Evolutionary conservation across 2,329 filamentous ascomycete species (phyloP).

Genomic region (Colletotrichum caudatum): DNA sequence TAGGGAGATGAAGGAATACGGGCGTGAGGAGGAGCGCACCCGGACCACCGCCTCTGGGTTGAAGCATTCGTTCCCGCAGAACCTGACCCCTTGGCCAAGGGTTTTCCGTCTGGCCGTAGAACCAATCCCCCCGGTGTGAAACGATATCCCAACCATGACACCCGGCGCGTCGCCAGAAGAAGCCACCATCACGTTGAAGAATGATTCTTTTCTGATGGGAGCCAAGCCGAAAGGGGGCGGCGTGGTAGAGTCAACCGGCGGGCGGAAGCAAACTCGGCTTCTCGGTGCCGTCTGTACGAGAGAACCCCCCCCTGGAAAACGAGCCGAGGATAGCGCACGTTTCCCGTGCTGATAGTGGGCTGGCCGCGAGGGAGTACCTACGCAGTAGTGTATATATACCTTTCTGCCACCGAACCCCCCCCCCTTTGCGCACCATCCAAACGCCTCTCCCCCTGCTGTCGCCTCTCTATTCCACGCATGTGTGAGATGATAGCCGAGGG

Average conservation of each 20-base stretch:
- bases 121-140: too few relatives aligned
- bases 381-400: not conserved
- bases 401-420: not conserved
- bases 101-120: not conserved
- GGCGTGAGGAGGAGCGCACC: not conserved
- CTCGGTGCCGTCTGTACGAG: too few relatives aligned
- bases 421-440: not conserved
- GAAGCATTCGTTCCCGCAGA: not conserved
- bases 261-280: not conserved
- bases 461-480: not conserved
- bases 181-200: not conserved
- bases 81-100: not conserved
- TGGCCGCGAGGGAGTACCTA: not conserved
- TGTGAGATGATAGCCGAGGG: not conserved
- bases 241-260: not conserved
- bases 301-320: not conserved
- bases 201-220: not conserved
- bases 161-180: not conserved
- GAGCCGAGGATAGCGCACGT: not conserved
- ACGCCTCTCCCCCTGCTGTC: not conserved
- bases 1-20: not conserved
- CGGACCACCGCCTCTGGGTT: not conserved
- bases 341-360: not conserved
- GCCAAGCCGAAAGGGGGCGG: not conserved
- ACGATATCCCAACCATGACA: not conserved